Conservation (phyloP, 2,329 filamentous ascomycete genomes). For the Emergomyces pasteurianus region DNA sequence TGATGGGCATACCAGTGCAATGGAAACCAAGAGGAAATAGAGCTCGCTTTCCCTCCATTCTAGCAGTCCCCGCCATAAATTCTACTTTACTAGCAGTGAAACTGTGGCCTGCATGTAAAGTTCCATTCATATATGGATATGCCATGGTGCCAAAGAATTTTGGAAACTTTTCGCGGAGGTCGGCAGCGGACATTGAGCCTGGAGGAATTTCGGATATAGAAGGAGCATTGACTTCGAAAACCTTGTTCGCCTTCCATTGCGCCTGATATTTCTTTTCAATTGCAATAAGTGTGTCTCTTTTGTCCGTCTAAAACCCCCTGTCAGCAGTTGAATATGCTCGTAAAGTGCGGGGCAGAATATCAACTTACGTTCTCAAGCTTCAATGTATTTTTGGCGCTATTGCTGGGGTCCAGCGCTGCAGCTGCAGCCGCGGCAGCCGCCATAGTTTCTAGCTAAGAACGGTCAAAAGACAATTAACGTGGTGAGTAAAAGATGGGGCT, state of each 20-base stretch:
- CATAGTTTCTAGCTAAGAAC: constrained; percentile 18
- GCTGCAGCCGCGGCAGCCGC: constrained; percentile 39
- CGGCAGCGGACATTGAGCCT: constrained; percentile 57
- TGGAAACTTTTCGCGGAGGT: constrained; percentile 67
- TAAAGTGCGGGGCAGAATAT: constrained; percentile 4
- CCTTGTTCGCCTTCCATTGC: constrained; percentile 61
- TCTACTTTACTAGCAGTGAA: constrained; percentile 91
- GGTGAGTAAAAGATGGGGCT: not conserved
- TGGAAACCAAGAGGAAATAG: constrained; percentile 92
- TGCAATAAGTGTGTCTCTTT: constrained; percentile 68
- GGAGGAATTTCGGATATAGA: constrained; percentile 64
- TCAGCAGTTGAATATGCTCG: constrained; percentile 12
- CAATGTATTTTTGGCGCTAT: constrained; percentile 47
- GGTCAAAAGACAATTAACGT: not conserved
- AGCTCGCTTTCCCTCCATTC: constrained; percentile 80
- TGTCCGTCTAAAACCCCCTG: constrained; percentile 54
- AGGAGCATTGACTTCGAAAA: constrained; percentile 83
- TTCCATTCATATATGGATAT: constrained; percentile 77
- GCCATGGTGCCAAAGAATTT: constrained; percentile 83
- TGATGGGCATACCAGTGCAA: constrained; percentile 96
- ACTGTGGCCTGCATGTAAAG: constrained; percentile 78
- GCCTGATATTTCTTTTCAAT: constrained; percentile 88
- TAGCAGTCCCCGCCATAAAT: constrained; percentile 73
- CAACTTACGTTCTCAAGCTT: constrained; percentile 49
- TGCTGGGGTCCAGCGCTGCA: constrained; percentile 43